Base-by-base conservation (phyloP, 192 early-diverging fungal genomes). In the Lobosporangium transversale region DNA sequence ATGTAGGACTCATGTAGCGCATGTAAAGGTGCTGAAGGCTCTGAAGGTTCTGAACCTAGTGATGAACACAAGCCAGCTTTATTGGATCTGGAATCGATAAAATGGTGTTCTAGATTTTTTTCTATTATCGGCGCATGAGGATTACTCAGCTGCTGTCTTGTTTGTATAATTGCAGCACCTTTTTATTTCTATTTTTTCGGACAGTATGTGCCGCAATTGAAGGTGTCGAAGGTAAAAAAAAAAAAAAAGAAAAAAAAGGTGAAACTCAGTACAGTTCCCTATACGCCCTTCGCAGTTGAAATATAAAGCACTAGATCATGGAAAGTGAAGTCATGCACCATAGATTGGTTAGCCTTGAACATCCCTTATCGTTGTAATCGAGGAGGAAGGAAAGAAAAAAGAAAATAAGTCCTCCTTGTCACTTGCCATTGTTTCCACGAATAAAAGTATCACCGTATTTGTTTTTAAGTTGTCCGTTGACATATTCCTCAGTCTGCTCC, bases 391-490 rank as follows among this genome's bases (percentile, higher is more conserved):
- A 40, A 54, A 32, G 4, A 35, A 35, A 12, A 20, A 20, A 2
- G 3, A 23, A 23, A 40, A 1, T 24, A 30, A 51, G 44, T 21
- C 30, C 2, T 33, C 4, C 6, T 29, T 32, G 17, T 3, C 3
- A 37, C 37, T 58, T 88, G 91, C 93, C 94, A 78, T 97, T 97
- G 83, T 99, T 99, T 59, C 97, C 97, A 11, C 97, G 92, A 80
- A 99, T 95, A 80, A 99, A 99, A 2, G 90, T 90, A 62, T 99
- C 97, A 23, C 96, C 96, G 74, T 96, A 99, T 53, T 84, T 89
- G 83, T 97, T 95, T 61, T 92, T 96, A 32, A 94, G 81, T 55
- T 92, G 84, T n/a, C 97, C 97, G 73, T 97, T 91, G 29, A 97
- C 96, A 54, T 92, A 97, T 81, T 99, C 97, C 66, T 97, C 91